Evolutionary conservation across 2,329 filamentous ascomycete species (phyloP), one percentile per base, ranked within the genome.

Genomic region (Orbilia brochopaga): DNA sequence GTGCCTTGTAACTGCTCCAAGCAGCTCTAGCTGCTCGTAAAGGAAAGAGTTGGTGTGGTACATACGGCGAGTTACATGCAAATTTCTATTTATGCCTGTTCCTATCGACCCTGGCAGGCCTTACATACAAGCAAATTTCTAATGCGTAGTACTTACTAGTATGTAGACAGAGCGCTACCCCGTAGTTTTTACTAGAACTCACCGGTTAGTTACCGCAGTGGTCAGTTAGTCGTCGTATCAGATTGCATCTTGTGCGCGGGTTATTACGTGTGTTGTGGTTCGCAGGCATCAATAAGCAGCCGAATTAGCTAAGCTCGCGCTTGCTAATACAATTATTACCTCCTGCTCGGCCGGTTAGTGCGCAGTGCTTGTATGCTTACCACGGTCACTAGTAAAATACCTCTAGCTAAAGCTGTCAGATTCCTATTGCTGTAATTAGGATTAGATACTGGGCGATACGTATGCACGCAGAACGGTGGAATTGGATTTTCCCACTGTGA

Each of bases 1-100:
- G 21, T 19, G 54, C 37, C 35, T 32, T 23, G 37, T 58, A 24
- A 8, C 21, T 4, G 19, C 15, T 2, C 3, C 11, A 4, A 19
- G 46, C 46, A 13, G 21, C 8, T 13, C 3, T 21, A 46, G 19
- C 40, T 21, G 40, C 27, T 53, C 13, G n/a, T 40, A 46, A 40
- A 40, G 58, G 35, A 53, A 50, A 62, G 15, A 24, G 58, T 53
- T 61, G 52, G 57, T 23, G 32, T 19, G 35, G 48, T 40, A 69
- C 64, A 57, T 57, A 62, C 52, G 63, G 65, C 8, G 27, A 32
- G 27, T 32, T 32, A 32, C 27, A 32, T n/a, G n/a, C n/a, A n/a
- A n/a, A n/a, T 70, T 63, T 57, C 64, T 69, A 69, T 62, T 69
- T 56, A 58, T 62, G 35, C 24, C 32, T n/a, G 5, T 10, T 42